phyloP scores from a whole-genome alignment of 345 rosid species.

The Cardamine occulta region DNA sequence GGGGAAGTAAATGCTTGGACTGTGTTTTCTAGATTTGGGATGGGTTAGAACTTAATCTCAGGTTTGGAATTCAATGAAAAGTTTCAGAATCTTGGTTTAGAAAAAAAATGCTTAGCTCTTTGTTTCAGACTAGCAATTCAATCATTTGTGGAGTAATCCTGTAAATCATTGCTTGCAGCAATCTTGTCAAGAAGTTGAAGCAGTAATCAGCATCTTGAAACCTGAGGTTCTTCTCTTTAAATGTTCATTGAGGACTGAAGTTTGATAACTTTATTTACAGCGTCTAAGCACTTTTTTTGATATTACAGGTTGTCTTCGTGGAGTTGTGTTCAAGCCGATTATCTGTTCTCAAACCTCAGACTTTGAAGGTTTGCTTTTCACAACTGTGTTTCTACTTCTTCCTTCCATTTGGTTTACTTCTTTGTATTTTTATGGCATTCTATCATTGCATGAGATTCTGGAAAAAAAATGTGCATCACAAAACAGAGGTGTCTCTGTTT shows the following conservation, averaged over 20 bases:
- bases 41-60: neutral
- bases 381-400: conserved; percentile 22
- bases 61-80: neutral
- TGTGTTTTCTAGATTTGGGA: neutral
- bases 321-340: conserved; percentile 90
- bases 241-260: conserved; percentile 22
- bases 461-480: neutral
- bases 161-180: conserved; percentile 26
- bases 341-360: conserved; percentile 77
- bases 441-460: conserved; percentile 5
- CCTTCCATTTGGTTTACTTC: conserved; percentile 14
- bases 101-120: neutral
- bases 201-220: conserved; percentile 71
- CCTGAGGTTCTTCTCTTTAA: conserved; percentile 70
- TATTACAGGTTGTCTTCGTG: conserved; percentile 83
- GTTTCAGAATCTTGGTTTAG: neutral
- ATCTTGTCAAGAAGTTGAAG: conserved; percentile 65
- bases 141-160: conserved; percentile 41
- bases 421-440: neutral
- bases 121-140: neutral
- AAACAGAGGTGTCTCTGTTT: neutral
- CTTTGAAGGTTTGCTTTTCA: conserved; percentile 61
- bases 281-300: conserved; percentile 12
- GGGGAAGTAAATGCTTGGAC: neutral
- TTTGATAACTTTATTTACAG: conserved; percentile 13